Conservation (phyloP, 495 filamentous ascomycete species). For the Hypoxylon trugodes region DNA sequence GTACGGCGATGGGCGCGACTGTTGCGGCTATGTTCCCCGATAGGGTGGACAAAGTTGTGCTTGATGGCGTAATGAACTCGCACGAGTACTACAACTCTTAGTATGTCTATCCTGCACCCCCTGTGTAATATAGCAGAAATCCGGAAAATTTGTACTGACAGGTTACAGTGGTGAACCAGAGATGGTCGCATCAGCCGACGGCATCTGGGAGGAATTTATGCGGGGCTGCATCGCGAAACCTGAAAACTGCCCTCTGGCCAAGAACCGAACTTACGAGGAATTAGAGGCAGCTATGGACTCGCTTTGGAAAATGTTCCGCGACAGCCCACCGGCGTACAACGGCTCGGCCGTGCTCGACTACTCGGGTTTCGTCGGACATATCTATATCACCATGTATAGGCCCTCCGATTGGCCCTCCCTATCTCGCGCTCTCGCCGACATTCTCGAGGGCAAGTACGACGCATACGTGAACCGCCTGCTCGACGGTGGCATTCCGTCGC, state of each 20-base stretch:
- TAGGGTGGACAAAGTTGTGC: slow-evolving; percentile 48
- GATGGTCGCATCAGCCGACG: slow-evolving; percentile 42
- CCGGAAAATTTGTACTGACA: not conserved
- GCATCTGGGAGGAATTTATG: slow-evolving; percentile 43
- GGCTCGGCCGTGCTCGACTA: slow-evolving; percentile 40
- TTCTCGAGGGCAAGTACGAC: slow-evolving; percentile 10
- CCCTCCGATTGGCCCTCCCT: slow-evolving; percentile 4
- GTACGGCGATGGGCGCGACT: slow-evolving; percentile 53
- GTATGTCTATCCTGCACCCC: not conserved
- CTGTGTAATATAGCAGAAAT: not conserved
- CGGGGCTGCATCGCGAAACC: slow-evolving; percentile 41
- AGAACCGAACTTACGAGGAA: slow-evolving; percentile 42
- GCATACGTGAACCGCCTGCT: not conserved
- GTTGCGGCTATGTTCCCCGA: slow-evolving; percentile 57
- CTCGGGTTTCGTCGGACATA: slow-evolving; percentile 23
- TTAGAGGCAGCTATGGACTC: slow-evolving; percentile 41
- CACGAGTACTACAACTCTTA: slow-evolving; percentile 46
- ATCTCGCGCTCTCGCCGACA: slow-evolving; percentile 14
- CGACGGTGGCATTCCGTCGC: not conserved
- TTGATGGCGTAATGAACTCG: slow-evolving; percentile 55
- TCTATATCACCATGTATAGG: slow-evolving; percentile 40
- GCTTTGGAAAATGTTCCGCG: slow-evolving; percentile 43
- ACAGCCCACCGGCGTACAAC: slow-evolving; percentile 38
- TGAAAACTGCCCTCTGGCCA: slow-evolving; percentile 42
- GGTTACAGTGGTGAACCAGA: slow-evolving; percentile 33